Percentiles rank a stretch among this genome's conserved stretches.
Evolutionary conservation across 2,329 filamentous ascomycete genomes (phyloP).

Genomic region (Trichophyton benhamiae): DNA sequence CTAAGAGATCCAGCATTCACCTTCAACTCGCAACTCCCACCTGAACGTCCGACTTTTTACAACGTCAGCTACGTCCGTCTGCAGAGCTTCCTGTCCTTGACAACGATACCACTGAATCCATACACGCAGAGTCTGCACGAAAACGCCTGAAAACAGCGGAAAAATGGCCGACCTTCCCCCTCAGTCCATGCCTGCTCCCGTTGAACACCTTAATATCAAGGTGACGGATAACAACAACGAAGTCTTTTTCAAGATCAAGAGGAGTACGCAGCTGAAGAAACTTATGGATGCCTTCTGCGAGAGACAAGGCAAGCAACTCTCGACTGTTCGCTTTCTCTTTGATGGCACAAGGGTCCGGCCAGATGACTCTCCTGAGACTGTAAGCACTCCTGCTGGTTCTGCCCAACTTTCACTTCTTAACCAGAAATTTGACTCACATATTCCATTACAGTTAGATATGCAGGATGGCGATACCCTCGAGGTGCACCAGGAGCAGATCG

Average conservation of each 20-base stretch:
- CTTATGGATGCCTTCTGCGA: conserved; percentile 98
- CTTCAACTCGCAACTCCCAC: not conserved
- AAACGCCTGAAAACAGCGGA: not conserved
- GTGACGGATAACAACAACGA: conserved; percentile 99
- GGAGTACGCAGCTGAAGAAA: conserved; percentile 89
- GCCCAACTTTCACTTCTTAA: not conserved
- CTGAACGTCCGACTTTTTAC: not conserved
- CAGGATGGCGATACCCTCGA: conserved; percentile 89
- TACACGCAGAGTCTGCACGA: not conserved
- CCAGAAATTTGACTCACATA: conserved; percentile 3
- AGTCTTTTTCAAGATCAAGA: conserved; percentile 99
- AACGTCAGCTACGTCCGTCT: not conserved
- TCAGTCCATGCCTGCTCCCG: conserved; percentile 25
- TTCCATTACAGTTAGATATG: conserved; percentile 37
- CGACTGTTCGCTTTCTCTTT: conserved; percentile 84
- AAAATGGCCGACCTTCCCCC: conserved; percentile 1
- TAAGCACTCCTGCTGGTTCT: conserved; percentile 41
- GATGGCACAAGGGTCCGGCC: conserved; percentile 88
- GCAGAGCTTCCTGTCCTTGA: not conserved
- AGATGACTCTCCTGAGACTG: conserved; percentile 78
- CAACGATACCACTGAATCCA: not conserved
- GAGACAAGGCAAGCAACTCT: conserved; percentile 74
- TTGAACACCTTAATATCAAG: conserved; percentile 96
- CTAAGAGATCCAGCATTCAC: not conserved
- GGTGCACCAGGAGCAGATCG: conserved; percentile 96